These are phyloP conservation scores for Neofusicoccum parvum DNA, from an alignment of 2,329 filamentous ascomycete genomes.

Conservation along the genomic window DNA sequence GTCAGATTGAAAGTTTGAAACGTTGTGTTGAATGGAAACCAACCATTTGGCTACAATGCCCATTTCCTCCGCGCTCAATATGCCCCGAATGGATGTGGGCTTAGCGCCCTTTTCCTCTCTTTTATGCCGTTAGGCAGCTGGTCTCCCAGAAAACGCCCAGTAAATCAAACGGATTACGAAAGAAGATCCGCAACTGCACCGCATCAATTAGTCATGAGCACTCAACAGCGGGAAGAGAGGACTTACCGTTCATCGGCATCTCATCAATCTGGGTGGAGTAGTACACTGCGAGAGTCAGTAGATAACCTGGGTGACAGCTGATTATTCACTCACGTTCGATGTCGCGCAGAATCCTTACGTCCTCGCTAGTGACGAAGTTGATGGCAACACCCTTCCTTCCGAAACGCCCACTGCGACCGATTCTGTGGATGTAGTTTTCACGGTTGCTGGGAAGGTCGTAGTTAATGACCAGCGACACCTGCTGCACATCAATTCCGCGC, in stretches of 20 bases:
- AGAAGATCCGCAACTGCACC: conserved; percentile 17
- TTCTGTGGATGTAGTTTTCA: conserved; percentile 99
- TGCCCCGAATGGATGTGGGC: not conserved
- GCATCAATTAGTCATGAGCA: not conserved
- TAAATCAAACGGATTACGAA: not conserved
- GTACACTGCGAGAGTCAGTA: conserved; percentile 65
- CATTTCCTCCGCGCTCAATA: conserved; percentile 24
- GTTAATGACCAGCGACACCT: conserved; percentile 98
- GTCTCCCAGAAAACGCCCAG: not conserved
- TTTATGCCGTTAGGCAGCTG: not conserved
- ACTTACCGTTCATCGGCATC: conserved; percentile 83
- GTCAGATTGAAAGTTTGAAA: not conserved
- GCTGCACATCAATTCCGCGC: conserved; percentile 97
- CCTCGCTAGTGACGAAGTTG: conserved; percentile 98
- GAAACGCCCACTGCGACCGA: conserved; percentile 92
- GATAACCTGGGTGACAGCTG: not conserved
- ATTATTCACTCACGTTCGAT: conserved; percentile 72
- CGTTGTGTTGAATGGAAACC: not conserved
- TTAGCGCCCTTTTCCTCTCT: conserved; percentile 2
- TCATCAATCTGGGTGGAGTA: conserved; percentile 97
- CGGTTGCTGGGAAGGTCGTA: conserved; percentile 97
- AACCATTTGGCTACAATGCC: conserved; percentile 26
- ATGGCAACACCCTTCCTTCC: conserved; percentile 98
- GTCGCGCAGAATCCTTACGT: conserved; percentile 94
- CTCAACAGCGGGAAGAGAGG: not conserved